Evolutionary conservation across 2,329 filamentous ascomycete genomes (phyloP).

Genomic region (Colletotrichum gigasporum): DNA sequence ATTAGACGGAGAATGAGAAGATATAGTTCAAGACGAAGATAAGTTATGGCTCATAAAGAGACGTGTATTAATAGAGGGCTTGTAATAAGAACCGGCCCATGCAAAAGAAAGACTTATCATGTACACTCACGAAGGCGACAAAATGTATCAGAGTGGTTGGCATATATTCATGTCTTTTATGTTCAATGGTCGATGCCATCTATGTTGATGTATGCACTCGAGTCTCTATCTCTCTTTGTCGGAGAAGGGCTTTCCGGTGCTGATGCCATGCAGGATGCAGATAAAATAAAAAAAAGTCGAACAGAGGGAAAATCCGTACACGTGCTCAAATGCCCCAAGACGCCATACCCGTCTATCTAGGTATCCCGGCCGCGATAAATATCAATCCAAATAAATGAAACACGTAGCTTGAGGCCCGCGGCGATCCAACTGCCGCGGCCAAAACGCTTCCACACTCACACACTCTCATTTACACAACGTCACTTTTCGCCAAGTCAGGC

Average conservation of each 20-base stretch:
- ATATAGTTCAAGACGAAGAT: background rate
- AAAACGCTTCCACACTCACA: background rate
- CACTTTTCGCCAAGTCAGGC: too few species aligned
- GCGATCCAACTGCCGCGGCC: background rate
- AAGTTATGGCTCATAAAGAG: too few species aligned
- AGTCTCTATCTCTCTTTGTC: background rate
- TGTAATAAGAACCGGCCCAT: too few species aligned
- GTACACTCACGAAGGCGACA: background rate
- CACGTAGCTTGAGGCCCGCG: background rate
- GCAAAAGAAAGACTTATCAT: too few species aligned
- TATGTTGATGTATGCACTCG: background rate
- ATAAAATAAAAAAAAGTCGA: background rate
- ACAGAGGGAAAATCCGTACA: conserved; percentile 22
- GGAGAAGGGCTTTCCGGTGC: background rate
- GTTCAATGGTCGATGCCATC: conserved; percentile 22
- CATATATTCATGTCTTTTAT: conserved; percentile 10
- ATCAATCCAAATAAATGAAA: background rate
- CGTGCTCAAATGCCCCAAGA: conserved; percentile 17
- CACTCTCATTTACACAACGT: background rate
- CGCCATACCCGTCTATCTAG: conserved; percentile 30
- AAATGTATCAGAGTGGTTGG: too few species aligned
- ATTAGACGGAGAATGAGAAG: background rate
- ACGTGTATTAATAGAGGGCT: too few species aligned
- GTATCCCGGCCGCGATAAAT: conserved; percentile 1
- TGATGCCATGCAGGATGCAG: conserved; percentile 11